These are phyloP conservation scores for Arabis alpina DNA, from an alignment of 345 rosid species.

Conservation along the genomic window DNA sequence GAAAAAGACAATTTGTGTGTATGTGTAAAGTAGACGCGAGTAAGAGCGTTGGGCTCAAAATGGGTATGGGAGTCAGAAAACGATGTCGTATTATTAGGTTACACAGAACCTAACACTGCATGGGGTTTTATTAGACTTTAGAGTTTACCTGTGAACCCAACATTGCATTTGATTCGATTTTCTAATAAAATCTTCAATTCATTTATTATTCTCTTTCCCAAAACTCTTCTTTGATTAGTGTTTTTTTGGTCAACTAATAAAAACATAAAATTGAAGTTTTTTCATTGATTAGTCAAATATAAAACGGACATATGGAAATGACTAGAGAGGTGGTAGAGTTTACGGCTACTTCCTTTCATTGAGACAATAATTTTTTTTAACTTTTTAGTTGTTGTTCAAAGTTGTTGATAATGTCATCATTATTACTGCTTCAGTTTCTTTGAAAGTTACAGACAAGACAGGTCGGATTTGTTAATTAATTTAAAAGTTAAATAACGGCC, in stretches of 20 bases:
- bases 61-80: conserved; percentile 34
- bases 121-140: conserved; percentile 11
- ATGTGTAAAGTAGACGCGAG: conserved; percentile 2
- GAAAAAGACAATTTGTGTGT: conserved; percentile 7
- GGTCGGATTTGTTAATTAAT: conserved; percentile 33
- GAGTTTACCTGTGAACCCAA: conserved; percentile 28
- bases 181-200: conserved; percentile 16
- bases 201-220: conserved; percentile 15
- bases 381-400: conserved; percentile 12
- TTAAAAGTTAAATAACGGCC: conserved; percentile 28
- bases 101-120: conserved; percentile 29
- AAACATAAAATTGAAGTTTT: background rate
- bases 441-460: conserved; percentile 40
- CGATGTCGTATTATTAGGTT: conserved; percentile 22
- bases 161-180: conserved; percentile 20
- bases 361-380: conserved; percentile 19
- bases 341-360: conserved; percentile 23
- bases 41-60: conserved; percentile 27
- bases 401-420: conserved; percentile 38
- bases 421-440: conserved; percentile 39
- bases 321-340: conserved; percentile 23
- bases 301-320: conserved; percentile 27
- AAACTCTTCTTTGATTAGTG: conserved; percentile 21
- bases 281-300: conserved; percentile 24
- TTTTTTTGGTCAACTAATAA: conserved; percentile 26